Evolutionary conservation across 257 asterid genomes (phyloP).

Genomic region (Handroanthus guayacan): DNA sequence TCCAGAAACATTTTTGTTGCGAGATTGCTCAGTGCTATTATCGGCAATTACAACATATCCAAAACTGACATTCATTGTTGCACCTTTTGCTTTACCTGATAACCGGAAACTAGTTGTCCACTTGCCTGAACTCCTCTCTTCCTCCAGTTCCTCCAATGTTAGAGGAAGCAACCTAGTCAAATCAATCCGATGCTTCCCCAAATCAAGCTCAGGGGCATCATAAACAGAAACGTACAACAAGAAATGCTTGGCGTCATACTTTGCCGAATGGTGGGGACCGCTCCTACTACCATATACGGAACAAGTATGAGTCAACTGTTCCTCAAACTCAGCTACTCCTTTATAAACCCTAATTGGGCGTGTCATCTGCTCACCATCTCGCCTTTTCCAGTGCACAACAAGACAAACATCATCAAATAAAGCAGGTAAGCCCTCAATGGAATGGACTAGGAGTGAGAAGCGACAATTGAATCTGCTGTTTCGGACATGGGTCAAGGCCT

Average conservation of each 20-base stretch:
- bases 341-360: constrained; percentile 59
- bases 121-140: constrained; percentile 84
- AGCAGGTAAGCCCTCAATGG: constrained; percentile 73
- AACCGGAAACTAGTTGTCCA: constrained; percentile 95
- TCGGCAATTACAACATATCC: constrained; percentile 67
- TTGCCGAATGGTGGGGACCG: constrained; percentile 85
- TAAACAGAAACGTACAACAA: constrained; percentile 73
- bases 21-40: constrained; percentile 38
- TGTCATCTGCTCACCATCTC: constrained; percentile 76
- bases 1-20: constrained; percentile 46
- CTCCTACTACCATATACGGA: constrained; percentile 79
- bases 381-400: constrained; percentile 87
- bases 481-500: constrained; percentile 73
- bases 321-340: constrained; percentile 84
- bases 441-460: constrained; percentile 84
- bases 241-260: constrained; percentile 86
- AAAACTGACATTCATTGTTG: constrained; percentile 79
- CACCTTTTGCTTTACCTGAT: constrained; percentile 88
- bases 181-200: constrained; percentile 90
- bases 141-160: constrained; percentile 87
- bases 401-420: constrained; percentile 65
- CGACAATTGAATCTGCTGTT: constrained; percentile 70
- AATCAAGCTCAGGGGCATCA: constrained; percentile 78
- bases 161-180: constrained; percentile 93
- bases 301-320: constrained; percentile 73